Percentiles rank a stretch among this genome's conserved stretches.
Evolutionary conservation across 345 rosid species (phyloP).

Genomic region (Eucalyptus rudis): DNA sequence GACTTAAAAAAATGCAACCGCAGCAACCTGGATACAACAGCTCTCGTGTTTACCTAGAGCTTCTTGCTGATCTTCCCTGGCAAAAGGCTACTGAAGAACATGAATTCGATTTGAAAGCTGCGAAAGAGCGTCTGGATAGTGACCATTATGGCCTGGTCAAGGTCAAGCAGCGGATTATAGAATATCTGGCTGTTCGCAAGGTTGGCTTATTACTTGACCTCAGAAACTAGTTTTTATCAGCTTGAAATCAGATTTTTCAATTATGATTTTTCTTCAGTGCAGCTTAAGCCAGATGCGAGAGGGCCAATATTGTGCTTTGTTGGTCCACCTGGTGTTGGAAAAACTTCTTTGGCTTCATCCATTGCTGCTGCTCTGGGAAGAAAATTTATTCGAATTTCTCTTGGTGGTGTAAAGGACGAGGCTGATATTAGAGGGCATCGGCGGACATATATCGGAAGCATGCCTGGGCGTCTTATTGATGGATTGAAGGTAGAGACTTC

Average conservation of each 20-base stretch:
- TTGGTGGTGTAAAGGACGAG: constrained; percentile 99
- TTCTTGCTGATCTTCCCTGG: constrained; percentile 98
- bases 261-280: constrained; percentile 4
- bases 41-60: constrained; percentile 90
- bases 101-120: constrained; percentile 78
- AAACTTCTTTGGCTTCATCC: constrained; percentile 95
- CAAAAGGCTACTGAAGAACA: constrained; percentile 77
- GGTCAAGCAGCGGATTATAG: constrained; percentile 95
- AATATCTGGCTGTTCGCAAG: constrained; percentile 99
- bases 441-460: constrained; percentile 97
- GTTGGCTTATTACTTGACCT: neutral
- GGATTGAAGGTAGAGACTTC: constrained; percentile 62
- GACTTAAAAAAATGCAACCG: constrained; percentile 98
- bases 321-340: constrained; percentile 99
- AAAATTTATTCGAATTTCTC: constrained; percentile 87
- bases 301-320: constrained; percentile 97
- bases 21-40: constrained; percentile 99
- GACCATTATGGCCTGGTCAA: constrained; percentile 88
- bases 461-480: constrained; percentile 99
- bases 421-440: constrained; percentile 99
- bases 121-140: constrained; percentile 87
- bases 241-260: constrained; percentile 1
- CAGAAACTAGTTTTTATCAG: neutral
- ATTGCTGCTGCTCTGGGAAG: constrained; percentile 93
- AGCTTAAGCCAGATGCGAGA: constrained; percentile 99